Evolutionary conservation across 192 early-diverging fungal species (phyloP).

Genomic region (Rhizophagus prolifer): DNA sequence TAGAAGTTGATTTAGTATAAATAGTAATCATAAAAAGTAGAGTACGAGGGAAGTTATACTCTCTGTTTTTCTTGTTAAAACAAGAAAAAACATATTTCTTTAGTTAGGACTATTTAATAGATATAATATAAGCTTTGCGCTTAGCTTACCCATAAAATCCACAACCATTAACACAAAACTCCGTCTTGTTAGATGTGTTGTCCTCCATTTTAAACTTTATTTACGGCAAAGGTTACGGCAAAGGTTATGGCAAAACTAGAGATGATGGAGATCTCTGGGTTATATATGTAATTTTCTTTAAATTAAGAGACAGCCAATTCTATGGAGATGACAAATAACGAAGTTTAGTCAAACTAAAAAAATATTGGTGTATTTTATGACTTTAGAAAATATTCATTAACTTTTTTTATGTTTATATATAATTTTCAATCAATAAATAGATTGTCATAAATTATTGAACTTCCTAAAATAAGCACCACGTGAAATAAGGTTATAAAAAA

Average conservation of each 20-base stretch:
- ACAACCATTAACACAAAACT: slow-evolving; percentile 67
- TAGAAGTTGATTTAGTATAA: neutral
- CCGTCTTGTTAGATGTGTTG: slow-evolving; percentile 60
- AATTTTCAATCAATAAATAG: neutral
- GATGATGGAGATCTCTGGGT: neutral
- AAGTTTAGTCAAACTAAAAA: neutral
- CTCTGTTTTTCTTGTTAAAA: neutral
- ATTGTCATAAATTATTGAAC: neutral
- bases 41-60: slow-evolving; percentile 1
- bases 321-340: neutral
- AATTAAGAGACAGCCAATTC: neutral
- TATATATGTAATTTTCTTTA: neutral
- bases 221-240: neutral
- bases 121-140: neutral
- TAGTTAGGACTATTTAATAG: neutral
- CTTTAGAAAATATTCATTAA: neutral
- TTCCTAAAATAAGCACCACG: neutral
- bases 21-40: neutral
- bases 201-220: slow-evolving; percentile 58
- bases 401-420: neutral
- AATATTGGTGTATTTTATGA: neutral
- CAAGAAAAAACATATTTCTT: neutral
- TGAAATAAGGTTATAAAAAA: neutral
- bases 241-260: neutral
- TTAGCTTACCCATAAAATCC: slow-evolving; percentile 67